These are phyloP conservation scores for Lasiosphaeria ovina DNA, from an alignment of 495 filamentous ascomycete species.

Conservation along the genomic window DNA sequence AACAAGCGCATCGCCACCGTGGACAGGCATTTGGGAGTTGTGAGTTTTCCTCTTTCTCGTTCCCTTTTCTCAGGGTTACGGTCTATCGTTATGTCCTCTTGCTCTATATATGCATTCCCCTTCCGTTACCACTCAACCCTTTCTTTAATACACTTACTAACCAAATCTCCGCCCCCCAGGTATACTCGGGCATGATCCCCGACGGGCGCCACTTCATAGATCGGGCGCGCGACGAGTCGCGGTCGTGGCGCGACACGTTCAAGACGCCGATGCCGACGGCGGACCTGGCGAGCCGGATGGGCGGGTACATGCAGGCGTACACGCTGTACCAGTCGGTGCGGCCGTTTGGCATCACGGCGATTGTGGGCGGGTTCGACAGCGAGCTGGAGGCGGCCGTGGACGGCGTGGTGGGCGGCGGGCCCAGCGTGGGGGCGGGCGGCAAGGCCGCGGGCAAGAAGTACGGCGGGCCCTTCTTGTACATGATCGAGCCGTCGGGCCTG, in stretches of 20 bases:
- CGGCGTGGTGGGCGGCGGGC: constrained; percentile 80
- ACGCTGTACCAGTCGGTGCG: constrained; percentile 95
- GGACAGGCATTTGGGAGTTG: constrained; percentile 89
- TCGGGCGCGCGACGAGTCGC: constrained; percentile 89
- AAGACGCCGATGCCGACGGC: constrained; percentile 86
- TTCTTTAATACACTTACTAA: not conserved
- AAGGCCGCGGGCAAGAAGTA: constrained; percentile 70
- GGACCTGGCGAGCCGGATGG: constrained; percentile 84
- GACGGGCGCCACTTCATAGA: constrained; percentile 94
- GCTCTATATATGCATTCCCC: not conserved
- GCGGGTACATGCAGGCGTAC: constrained; percentile 93
- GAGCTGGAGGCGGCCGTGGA: constrained; percentile 77
- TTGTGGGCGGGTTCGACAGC: constrained; percentile 89
- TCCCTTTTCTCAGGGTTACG: no score
- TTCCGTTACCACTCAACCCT: not conserved
- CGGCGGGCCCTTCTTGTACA: constrained; percentile 91
- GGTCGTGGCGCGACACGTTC: constrained; percentile 81
- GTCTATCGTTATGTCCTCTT: no score
- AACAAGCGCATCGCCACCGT: constrained; percentile 97
- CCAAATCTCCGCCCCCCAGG: constrained; percentile 49
- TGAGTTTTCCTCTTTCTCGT: constrained; percentile 47
- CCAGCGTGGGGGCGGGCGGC: constrained; percentile 73
- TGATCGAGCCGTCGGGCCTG: constrained; percentile 95
- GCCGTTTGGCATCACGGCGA: constrained; percentile 93
- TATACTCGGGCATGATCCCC: constrained; percentile 87